A percentile compares a stretch with the other conserved stretches of the same genome.
phyloP scores from a whole-genome alignment of 345 rosid species.

The Kernera saxatilis region DNA sequence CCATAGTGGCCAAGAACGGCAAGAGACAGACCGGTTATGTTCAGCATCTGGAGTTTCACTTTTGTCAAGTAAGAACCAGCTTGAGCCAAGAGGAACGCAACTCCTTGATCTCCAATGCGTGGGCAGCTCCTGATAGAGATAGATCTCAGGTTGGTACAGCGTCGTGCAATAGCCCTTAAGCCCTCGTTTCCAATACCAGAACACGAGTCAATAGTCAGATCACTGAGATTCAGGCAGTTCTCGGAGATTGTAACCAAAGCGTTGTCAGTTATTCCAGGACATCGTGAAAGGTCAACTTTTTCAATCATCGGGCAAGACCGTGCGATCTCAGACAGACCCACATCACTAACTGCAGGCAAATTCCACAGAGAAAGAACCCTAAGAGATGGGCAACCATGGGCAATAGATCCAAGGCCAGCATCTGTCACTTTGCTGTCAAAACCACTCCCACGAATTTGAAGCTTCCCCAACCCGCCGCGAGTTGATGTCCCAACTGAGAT shows the following conservation, averaged over 20 bases:
- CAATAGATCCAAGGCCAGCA: slow-evolving; percentile 61
- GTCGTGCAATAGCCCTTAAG: slow-evolving; percentile 57
- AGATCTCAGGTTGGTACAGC: slow-evolving; percentile 66
- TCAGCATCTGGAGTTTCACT: slow-evolving; percentile 79
- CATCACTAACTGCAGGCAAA: slow-evolving; percentile 59
- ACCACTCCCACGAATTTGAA: slow-evolving; percentile 62
- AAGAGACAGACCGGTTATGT: slow-evolving; percentile 62
- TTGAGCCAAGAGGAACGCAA: slow-evolving; percentile 61
- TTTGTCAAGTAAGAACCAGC: slow-evolving; percentile 45
- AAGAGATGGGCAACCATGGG: slow-evolving; percentile 76
- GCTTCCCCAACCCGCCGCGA: slow-evolving; percentile 91
- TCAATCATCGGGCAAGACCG: slow-evolving; percentile 63
- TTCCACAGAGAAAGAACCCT: slow-evolving; percentile 83
- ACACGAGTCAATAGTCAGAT: slow-evolving; percentile 70
- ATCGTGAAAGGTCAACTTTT: slow-evolving; percentile 73
- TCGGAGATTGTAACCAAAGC: slow-evolving; percentile 58
- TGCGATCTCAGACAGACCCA: slow-evolving; percentile 67
- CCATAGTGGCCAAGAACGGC: slow-evolving; percentile 90
- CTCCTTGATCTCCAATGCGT: slow-evolving; percentile 84
- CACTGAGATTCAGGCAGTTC: slow-evolving; percentile 62
- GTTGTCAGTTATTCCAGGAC: slow-evolving; percentile 60
- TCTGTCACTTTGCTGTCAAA: slow-evolving; percentile 59
- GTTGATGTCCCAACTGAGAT: slow-evolving; percentile 80
- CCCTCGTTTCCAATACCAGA: slow-evolving; percentile 71
- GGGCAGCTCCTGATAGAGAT: slow-evolving; percentile 70